Evolutionary conservation across 2,329 filamentous ascomycete species (phyloP).

Genomic region (Pseudocercospora macadamiae): DNA sequence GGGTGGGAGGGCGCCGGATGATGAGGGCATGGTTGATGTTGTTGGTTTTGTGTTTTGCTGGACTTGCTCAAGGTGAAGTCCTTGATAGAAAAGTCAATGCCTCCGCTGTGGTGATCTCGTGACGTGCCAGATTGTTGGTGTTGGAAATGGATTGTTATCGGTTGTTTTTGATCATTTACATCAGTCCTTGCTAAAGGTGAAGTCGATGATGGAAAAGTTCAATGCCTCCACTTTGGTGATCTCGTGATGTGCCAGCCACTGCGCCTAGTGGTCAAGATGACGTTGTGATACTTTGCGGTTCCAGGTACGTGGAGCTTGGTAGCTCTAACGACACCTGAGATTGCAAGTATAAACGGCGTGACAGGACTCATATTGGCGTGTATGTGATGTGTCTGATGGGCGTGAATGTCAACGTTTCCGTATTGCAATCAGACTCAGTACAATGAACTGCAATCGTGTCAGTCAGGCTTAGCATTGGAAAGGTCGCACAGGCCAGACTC

Average conservation of each 20-base stretch:
- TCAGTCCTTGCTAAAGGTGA: background rate
- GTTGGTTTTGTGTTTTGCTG: background rate
- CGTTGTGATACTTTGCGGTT: background rate
- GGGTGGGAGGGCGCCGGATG: constrained; percentile 26
- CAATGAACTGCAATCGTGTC: background rate
- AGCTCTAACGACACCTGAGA: background rate
- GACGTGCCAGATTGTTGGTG: background rate
- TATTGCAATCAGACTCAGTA: background rate
- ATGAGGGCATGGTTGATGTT: constrained; percentile 12
- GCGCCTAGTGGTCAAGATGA: background rate
- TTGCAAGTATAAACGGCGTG: background rate
- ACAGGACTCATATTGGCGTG: too few species aligned
- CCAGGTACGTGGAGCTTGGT: background rate
- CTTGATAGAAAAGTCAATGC: background rate
- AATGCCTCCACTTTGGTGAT: background rate
- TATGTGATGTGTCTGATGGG: background rate
- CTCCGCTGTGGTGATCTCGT: background rate
- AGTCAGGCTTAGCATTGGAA: background rate
- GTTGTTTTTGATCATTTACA: too few species aligned
- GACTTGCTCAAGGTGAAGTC: background rate
- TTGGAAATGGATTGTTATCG: too few species aligned
- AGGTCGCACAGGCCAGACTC: background rate
- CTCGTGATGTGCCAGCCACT: background rate
- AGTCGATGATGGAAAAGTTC: background rate
- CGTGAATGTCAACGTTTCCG: background rate